A percentile compares a stretch with the other conserved stretches of the same genome.
Evolutionary conservation across 192 early-diverging fungal genomes (phyloP).

Genomic region (Spinellus fusiger): DNA sequence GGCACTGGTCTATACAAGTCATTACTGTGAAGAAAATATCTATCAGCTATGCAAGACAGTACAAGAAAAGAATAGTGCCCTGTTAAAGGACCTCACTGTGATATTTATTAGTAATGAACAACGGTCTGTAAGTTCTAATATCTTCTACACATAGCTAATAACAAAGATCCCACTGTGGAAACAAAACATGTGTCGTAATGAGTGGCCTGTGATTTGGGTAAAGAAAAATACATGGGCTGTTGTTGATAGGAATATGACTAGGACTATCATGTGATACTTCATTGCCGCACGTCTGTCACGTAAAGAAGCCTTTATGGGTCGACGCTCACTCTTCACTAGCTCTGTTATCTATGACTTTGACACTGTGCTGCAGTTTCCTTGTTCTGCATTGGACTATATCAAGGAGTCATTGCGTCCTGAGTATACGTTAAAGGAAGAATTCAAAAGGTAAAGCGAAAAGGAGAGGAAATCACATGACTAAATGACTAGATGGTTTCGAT

Average conservation of each 20-base stretch:
- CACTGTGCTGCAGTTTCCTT: constrained; percentile 9
- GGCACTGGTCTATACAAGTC: constrained; percentile 13
- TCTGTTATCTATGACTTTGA: constrained; percentile 18
- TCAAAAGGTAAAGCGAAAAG: constrained; percentile 8
- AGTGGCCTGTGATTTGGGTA: constrained; percentile 17
- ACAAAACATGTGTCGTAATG: constrained; percentile 3
- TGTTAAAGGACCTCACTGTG: not conserved
- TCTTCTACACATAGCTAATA: not conserved
- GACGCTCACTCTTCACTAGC: not conserved
- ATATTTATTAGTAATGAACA: constrained; percentile 17
- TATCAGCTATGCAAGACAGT: constrained; percentile 10
- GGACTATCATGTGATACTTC: constrained; percentile 26
- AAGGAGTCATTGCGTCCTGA: constrained; percentile 9
- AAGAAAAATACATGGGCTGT: not conserved
- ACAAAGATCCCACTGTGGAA: constrained; percentile 20
- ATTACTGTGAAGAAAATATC: constrained; percentile 25
- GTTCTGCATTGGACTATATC: not conserved
- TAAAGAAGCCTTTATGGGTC: not conserved
- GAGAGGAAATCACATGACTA: too few species aligned
- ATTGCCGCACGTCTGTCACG: not conserved
- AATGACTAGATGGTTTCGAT: constrained; percentile 19
- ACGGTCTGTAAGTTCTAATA: not conserved
- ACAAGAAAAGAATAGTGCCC: constrained; percentile 1
- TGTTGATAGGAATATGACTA: not conserved
- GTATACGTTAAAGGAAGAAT: not conserved